Base-by-base conservation (phyloP, 371 early-diverging fungal genomes). In the Paraphysoderma sedebokerense region DNA sequence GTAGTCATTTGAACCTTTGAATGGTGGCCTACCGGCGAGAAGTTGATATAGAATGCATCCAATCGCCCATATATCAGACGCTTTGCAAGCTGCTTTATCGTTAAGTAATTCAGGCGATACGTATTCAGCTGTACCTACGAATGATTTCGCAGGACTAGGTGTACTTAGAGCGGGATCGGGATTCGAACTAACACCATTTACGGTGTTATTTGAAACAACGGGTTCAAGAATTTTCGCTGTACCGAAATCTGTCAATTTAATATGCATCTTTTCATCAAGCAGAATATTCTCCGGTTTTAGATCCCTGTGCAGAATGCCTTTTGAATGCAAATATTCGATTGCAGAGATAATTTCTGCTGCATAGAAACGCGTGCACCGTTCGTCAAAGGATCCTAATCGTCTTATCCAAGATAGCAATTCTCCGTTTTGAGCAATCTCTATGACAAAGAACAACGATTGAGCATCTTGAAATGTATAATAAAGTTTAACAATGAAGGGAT, bases 31-130 rank as follows among this genome's bases (percentile, higher is more conserved):
- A 5, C 96, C 98, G 20, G 82, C 74, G 11, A 92, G 61, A 68
- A 99, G 63, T 63, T 98, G 98, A 64, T 81, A 98, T 3, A 95
- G 72, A 13, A 98, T 93, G 63, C 97, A 95, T 2, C 97, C 99
- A 20, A 98, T 60, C 11, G 98, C 91, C 99, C 99, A 99, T 23
- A 88, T 66, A 62, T 99, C 99, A 5, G 92, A 84, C 62, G 77
- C 76, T 50, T 66, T 67, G 31, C 72, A 67, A 3, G 83, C 87
- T 1, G 76, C 74, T 41, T 84, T 81, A 57, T 87, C 87, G 30
- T 76, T 78, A 36, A 99, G 72, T 28, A 98, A 67, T 65, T 99
- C 99, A 2, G 98, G 98, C 2, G 93, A 87, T 24, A 86, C 93
- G 65, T 86, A 91, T 63, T 90, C 93, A 11, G 95, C 93, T 2